These are phyloP conservation scores for Hypomontagnella submonticulosa DNA, from an alignment of 495 filamentous ascomycete genomes.

Conservation along the genomic window DNA sequence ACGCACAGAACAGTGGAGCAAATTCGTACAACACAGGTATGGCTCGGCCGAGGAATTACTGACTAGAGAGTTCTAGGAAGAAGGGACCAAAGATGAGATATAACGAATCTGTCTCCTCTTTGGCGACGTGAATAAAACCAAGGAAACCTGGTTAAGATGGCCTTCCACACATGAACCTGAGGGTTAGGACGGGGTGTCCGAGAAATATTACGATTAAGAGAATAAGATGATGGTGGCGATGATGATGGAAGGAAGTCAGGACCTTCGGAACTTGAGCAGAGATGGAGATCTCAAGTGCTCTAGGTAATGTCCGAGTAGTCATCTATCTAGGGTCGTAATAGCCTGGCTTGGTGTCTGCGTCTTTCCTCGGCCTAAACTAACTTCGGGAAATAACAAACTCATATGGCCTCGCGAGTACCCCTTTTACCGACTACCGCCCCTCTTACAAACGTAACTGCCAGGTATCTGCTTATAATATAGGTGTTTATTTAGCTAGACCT, in stretches of 20 bases:
- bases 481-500: not conserved
- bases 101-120: conserved; percentile 11
- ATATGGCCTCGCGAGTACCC: conserved; percentile 13
- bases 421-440: conserved; percentile 15
- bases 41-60: conserved; percentile 5
- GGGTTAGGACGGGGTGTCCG: conserved; percentile 4
- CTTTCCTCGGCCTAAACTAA: conserved; percentile 13
- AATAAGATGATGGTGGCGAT: not conserved
- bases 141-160: not conserved
- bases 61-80: not conserved
- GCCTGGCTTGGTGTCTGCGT: conserved; percentile 18
- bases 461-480: too few relatives aligned
- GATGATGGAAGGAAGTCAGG: conserved; percentile 23
- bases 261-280: conserved; percentile 19
- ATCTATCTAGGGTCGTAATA: conserved; percentile 16
- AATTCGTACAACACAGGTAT: conserved; percentile 27
- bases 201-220: conserved; percentile 13
- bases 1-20: conserved; percentile 23
- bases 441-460: conserved; percentile 16
- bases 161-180: conserved; percentile 1
- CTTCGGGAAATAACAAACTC: conserved; percentile 25
- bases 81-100: conserved; percentile 2
- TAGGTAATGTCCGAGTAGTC: conserved; percentile 5
- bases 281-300: conserved; percentile 10
- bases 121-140: conserved; percentile 7